Base-by-base conservation (phyloP, 345 rosid species). In the Melaleuca quinquenervia region DNA sequence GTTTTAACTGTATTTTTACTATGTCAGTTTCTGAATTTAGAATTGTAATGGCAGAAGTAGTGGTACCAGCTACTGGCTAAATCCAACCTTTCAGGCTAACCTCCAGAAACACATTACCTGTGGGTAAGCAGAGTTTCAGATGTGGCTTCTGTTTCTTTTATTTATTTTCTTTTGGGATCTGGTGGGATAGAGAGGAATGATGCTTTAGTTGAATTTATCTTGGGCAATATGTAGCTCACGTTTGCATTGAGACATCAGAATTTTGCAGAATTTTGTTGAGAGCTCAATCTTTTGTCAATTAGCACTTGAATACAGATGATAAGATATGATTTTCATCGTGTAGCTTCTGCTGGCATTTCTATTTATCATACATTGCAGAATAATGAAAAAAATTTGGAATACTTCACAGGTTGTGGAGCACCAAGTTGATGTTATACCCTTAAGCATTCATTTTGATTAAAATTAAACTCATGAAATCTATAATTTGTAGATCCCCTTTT, bases 1-100 rank as follows among this genome's bases (percentile, higher is more conserved):
- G 6, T 64, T 70, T 13, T 29, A 16, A 52, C 29, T 85, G 49
- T 62, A 26, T 48, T 52, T 54, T 51, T 22, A 26, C 29, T 50
- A 16, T 55, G 53, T 32, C 54, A 1, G 76, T 82, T 55, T 82
- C 75, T 84, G 44, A 44, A 84, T 82, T 18, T 82, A 21, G 11
- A 16, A 50, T 55, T 50, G 83, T 60, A 82, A 24, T 74, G 91
- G 86, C 93, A 95, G 98, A 95, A 95, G 90, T 84, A 93, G 91
- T 88, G 96, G 90, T 90, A 91, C 89, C 11, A 87, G 87, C 85
- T 97, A 96, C 88, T 94, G 85, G 89, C 87, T 97, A 88, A 97
- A 96, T 88, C 90, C 92, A 29, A 94, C 95, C 29, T 96, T 97
- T 90, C 99, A 95, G 91, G 84, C 84, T 82, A 95, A 94, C 86